phyloP scores from a whole-genome alignment of 495 filamentous ascomycete species.

The Talaromyces liani region DNA sequence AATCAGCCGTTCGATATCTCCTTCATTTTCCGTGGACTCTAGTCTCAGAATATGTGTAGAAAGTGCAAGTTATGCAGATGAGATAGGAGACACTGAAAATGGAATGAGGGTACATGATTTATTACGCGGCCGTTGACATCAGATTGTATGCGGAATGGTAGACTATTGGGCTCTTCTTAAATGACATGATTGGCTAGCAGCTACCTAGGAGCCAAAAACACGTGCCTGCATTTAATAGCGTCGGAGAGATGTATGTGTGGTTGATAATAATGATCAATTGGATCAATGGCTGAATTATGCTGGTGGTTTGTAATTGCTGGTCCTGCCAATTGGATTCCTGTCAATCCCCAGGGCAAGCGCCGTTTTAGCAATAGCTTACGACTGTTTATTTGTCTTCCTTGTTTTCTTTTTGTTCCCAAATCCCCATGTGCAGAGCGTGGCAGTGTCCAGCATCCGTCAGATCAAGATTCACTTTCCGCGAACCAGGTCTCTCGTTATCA shows the following conservation, averaged over 20 bases:
- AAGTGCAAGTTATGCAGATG: background rate
- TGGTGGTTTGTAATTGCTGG: background rate
- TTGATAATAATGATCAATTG: background rate
- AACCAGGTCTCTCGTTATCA: background rate
- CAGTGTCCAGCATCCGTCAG: background rate
- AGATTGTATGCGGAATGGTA: background rate
- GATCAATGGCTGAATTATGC: background rate
- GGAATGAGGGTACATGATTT: background rate
- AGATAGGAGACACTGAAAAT: background rate
- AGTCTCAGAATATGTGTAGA: background rate
- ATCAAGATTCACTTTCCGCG: background rate
- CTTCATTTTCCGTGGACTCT: background rate
- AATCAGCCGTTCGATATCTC: background rate
- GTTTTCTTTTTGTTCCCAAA: background rate
- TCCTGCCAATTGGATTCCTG: background rate
- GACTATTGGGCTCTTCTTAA: background rate
- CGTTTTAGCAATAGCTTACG: background rate
- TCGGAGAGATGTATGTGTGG: background rate
- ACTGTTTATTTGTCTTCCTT: background rate
- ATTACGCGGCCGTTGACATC: slow-evolving; percentile 1
- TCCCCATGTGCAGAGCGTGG: background rate
- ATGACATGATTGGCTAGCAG: background rate
- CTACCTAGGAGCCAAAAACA: background rate
- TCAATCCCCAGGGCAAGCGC: background rate
- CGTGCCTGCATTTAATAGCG: background rate